Percentiles rank a stretch among this genome's conserved stretches.
Conservation (phyloP, 148 eudicot species). For the Vaccinium corymbosum region DNA sequence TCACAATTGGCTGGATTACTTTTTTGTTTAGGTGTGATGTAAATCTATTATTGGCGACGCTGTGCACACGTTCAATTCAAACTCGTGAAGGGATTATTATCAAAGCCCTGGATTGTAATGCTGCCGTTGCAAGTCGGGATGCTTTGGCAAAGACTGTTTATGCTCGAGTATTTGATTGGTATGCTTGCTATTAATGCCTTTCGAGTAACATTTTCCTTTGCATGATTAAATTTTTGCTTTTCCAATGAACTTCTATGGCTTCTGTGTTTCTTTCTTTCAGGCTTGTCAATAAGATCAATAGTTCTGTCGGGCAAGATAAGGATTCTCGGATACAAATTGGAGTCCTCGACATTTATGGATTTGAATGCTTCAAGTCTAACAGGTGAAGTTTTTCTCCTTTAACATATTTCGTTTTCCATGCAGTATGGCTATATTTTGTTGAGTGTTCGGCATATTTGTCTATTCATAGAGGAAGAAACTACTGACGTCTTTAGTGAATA, state of each 20-base stretch:
- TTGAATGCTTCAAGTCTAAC: conserved; percentile 91
- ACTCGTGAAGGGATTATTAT: conserved; percentile 88
- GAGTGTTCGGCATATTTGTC: not conserved
- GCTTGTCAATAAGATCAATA: conserved; percentile 93
- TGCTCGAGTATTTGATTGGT: conserved; percentile 96
- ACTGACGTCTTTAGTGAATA: not conserved
- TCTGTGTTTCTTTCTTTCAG: conserved; percentile 46
- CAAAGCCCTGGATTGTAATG: conserved; percentile 85
- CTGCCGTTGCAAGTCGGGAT: conserved; percentile 94
- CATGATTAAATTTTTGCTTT: not conserved
- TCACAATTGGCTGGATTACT: not conserved
- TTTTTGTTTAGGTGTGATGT: conserved; percentile 71
- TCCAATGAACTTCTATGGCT: conserved; percentile 1
- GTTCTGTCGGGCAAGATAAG: conserved; percentile 93
- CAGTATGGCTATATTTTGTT: not conserved
- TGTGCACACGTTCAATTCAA: conserved; percentile 89
- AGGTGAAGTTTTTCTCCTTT: conserved; percentile 39
- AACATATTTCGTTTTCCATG: conserved; percentile 4
- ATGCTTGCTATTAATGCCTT: conserved; percentile 20
- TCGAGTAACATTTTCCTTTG: not conserved
- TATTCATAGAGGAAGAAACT: not conserved
- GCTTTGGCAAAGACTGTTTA: conserved; percentile 96
- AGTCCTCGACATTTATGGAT: conserved; percentile 94
- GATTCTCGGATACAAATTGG: conserved; percentile 76
- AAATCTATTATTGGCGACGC: conserved; percentile 61